Conservation (phyloP, 1,284 basidiomycete species). For the Malassezia dermatis region DNA sequence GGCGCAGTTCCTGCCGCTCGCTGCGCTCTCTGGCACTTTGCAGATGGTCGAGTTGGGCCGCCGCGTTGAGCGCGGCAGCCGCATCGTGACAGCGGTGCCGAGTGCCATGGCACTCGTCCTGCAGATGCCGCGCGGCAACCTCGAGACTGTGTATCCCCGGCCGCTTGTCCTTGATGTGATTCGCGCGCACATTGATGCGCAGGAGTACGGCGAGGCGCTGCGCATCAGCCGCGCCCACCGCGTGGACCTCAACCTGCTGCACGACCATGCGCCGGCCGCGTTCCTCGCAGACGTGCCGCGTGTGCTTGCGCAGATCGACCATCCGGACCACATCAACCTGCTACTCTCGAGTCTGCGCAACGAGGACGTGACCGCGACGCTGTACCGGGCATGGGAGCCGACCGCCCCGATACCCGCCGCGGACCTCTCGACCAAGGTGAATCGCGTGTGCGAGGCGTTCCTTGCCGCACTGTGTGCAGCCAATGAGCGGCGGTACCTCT, state of each 20-base stretch:
- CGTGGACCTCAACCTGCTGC: slow-evolving; percentile 76
- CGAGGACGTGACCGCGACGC: slow-evolving; percentile 48
- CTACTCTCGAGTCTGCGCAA: slow-evolving; percentile 66
- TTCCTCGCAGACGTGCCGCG: slow-evolving; percentile 55
- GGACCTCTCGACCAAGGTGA: slow-evolving; percentile 52
- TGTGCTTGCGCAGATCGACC: slow-evolving; percentile 74
- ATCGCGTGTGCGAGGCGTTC: slow-evolving; percentile 68
- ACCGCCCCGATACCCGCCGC: slow-evolving; percentile 5
- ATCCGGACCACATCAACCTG: slow-evolving; percentile 85
- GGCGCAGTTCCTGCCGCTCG: slow-evolving; percentile 57
- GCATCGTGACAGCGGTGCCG: slow-evolving; percentile 39
- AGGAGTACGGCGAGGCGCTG: slow-evolving; percentile 70
- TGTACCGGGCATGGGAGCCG: slow-evolving; percentile 40
- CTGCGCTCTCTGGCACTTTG: not conserved
- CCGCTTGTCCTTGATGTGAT: slow-evolving; percentile 67
- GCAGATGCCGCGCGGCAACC: slow-evolving; percentile 94
- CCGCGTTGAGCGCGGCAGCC: slow-evolving; percentile 40
- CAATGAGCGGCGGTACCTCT: slow-evolving; percentile 66
- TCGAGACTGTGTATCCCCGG: slow-evolving; percentile 88
- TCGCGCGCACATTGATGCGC: slow-evolving; percentile 27
- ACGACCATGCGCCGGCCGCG: slow-evolving; percentile 62
- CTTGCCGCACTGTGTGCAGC: slow-evolving; percentile 61
- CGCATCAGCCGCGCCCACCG: slow-evolving; percentile 82
- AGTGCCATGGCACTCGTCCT: slow-evolving; percentile 63
- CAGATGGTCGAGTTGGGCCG: slow-evolving; percentile 29